Percentiles rank a stretch among this genome's conserved stretches.
Evolutionary conservation across 1,139 yeast genomes (phyloP).

Genomic region (Candida gigantensis): DNA sequence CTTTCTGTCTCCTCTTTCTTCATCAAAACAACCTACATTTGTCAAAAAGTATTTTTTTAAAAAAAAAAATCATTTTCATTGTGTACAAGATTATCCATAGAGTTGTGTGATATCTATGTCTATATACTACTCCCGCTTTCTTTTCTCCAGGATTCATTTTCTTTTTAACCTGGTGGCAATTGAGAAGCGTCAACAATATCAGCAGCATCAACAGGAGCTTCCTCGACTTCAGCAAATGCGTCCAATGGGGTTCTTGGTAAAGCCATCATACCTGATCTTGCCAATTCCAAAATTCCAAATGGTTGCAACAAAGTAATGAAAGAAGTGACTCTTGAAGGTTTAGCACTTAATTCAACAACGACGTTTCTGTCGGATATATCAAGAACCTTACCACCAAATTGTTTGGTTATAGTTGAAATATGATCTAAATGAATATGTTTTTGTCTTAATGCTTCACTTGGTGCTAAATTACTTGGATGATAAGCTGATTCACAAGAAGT

Average conservation of each 20-base stretch:
- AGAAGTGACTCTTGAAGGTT: slow-evolving; percentile 85
- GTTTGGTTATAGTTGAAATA: slow-evolving; percentile 74
- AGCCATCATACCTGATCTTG: slow-evolving; percentile 99
- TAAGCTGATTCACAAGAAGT: slow-evolving; percentile 55
- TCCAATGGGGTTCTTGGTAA: slow-evolving; percentile 91
- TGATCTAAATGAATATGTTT: slow-evolving; percentile 88
- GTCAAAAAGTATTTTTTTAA: no score
- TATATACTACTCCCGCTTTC: no score
- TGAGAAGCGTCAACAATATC: slow-evolving; percentile 77
- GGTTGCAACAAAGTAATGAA: slow-evolving; percentile 90
- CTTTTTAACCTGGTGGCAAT: slow-evolving; percentile 85
- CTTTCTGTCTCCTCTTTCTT: no score
- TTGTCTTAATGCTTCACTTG: slow-evolving; percentile 91
- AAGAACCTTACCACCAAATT: slow-evolving; percentile 90
- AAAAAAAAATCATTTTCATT: no score
- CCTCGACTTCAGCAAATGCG: slow-evolving; percentile 47
- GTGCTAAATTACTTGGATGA: slow-evolving; percentile 90
- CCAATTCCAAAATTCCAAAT: slow-evolving; percentile 93
- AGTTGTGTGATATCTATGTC: no score
- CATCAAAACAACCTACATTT: no score
- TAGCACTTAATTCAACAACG: slow-evolving; percentile 90
- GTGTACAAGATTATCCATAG: no score
- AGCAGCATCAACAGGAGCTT: slow-evolving; percentile 58
- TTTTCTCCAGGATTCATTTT: background rate
- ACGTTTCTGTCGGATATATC: slow-evolving; percentile 94